Evolutionary conservation across 192 early-diverging fungal genomes (phyloP).

Genomic region (Coemansia biformis): DNA sequence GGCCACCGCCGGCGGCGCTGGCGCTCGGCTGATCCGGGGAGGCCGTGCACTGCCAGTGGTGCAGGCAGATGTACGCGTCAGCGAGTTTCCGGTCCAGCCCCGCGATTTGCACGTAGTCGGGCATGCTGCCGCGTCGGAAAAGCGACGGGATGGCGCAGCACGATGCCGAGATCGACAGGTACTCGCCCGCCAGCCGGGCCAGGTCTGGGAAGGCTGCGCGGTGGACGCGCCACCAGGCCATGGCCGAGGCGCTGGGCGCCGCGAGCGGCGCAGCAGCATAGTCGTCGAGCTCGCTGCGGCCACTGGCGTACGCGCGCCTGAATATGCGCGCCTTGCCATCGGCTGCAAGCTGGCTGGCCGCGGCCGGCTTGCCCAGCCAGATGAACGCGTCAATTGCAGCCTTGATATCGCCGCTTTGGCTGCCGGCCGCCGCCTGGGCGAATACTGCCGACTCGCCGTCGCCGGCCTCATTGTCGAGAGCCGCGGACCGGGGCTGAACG

Average conservation of each 20-base stretch:
- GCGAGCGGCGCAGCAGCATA: constrained; percentile 37
- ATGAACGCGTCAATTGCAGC: constrained; percentile 30
- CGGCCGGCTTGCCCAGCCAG: constrained; percentile 17
- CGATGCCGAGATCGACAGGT: constrained; percentile 33
- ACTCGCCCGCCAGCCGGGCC: constrained; percentile 33
- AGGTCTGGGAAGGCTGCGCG: constrained; percentile 25
- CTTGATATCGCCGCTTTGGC: constrained; percentile 16
- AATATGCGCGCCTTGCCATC: constrained; percentile 36
- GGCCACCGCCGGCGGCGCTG: too few relatives aligned
- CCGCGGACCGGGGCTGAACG: constrained; percentile 5
- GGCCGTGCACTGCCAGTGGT: constrained; percentile 30
- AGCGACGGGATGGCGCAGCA: constrained; percentile 15
- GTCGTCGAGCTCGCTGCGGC: constrained; percentile 41
- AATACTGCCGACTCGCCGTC: constrained; percentile 6
- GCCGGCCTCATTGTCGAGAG: neutral
- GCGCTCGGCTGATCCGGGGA: too few relatives aligned
- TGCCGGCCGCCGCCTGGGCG: constrained; percentile 2
- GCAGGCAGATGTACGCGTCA: constrained; percentile 27
- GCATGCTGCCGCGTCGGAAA: constrained; percentile 9
- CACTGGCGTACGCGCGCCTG: constrained; percentile 26
- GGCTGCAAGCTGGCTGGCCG: constrained; percentile 19
- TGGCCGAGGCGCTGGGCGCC: constrained; percentile 13
- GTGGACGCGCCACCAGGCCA: constrained; percentile 41
- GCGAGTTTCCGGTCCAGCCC: constrained; percentile 31
- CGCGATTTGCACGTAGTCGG: constrained; percentile 32